phyloP scores from a whole-genome alignment of 1,284 basidiomycete genomes.

The Psilocybe mexicana region DNA sequence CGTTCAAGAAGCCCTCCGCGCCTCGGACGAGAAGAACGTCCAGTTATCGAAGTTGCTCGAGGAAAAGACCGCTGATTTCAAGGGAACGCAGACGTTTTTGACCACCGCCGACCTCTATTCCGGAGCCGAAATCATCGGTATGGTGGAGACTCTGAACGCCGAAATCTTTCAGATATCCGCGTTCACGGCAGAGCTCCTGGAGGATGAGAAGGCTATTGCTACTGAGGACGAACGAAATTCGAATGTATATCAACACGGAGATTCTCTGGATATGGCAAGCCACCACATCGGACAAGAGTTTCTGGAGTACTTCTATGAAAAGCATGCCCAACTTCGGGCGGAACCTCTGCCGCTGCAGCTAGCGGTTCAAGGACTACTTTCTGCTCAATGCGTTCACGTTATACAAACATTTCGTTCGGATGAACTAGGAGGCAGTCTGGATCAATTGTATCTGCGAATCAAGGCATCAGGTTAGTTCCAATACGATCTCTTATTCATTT shows the following conservation, averaged over 20 bases:
- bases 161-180: slow-evolving; percentile 47
- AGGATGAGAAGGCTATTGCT: slow-evolving; percentile 10
- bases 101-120: slow-evolving; percentile 43
- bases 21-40: slow-evolving; percentile 22
- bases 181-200: slow-evolving; percentile 21
- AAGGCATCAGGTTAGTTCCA: slow-evolving; percentile 37
- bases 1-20: slow-evolving; percentile 2
- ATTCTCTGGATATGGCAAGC: slow-evolving; percentile 2
- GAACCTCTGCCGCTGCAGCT: slow-evolving; percentile 51
- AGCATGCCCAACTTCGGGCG: slow-evolving; percentile 33
- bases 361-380: slow-evolving; percentile 47
- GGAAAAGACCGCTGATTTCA: slow-evolving; percentile 42
- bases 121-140: slow-evolving; percentile 43
- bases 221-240: slow-evolving; percentile 12
- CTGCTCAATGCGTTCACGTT: slow-evolving; percentile 36
- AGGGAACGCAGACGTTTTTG: slow-evolving; percentile 43
- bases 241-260: slow-evolving; percentile 7
- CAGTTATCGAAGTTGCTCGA: slow-evolving; percentile 37
- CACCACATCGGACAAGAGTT: slow-evolving; percentile 16
- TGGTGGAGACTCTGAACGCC: slow-evolving; percentile 44
- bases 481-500: background rate
- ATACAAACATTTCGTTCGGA: slow-evolving; percentile 10
- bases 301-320: slow-evolving; percentile 21
- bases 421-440: slow-evolving; percentile 23
- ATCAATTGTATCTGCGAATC: slow-evolving; percentile 43